phyloP scores from a whole-genome alignment of 2,329 filamentous ascomycete species.

The Cryphonectria nitschkei region DNA sequence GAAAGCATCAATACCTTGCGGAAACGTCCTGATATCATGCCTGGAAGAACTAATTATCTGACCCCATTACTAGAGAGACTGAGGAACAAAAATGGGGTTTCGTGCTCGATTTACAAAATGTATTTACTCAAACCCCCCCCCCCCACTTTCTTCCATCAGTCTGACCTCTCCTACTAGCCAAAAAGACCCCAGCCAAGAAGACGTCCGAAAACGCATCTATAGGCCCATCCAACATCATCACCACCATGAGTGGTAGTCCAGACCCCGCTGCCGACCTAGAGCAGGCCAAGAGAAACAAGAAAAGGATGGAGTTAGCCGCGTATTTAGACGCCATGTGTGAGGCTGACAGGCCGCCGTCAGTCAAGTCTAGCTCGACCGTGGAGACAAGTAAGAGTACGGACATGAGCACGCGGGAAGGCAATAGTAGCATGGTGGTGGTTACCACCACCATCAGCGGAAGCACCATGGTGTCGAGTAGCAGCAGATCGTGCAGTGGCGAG shows the following conservation, averaged over 20 bases:
- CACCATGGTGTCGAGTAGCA: no score
- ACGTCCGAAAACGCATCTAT: not conserved
- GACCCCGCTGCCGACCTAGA: not conserved
- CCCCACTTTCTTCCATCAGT: no score
- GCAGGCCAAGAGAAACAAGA: not conserved
- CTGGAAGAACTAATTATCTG: not conserved
- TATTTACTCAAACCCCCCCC: not conserved
- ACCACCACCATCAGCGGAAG: no score
- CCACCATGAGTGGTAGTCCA: not conserved
- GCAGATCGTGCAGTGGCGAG: no score
- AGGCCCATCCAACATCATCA: not conserved
- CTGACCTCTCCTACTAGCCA: not conserved
- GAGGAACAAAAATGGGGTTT: not conserved
- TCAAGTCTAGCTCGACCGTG: not conserved
- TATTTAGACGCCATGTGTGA: not conserved
- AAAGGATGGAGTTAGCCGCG: not conserved
- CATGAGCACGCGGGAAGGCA: no score
- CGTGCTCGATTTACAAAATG: not conserved
- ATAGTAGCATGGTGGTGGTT: no score
- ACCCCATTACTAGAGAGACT: no score
- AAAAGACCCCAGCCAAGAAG: not conserved
- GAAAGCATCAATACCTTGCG: not conserved
- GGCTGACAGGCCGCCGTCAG: no score
- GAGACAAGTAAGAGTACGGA: not conserved
- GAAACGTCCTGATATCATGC: not conserved